Evolutionary conservation across 805 yeast genomes (phyloP).

Genomic region (Scheffersomyces amazonensis): DNA sequence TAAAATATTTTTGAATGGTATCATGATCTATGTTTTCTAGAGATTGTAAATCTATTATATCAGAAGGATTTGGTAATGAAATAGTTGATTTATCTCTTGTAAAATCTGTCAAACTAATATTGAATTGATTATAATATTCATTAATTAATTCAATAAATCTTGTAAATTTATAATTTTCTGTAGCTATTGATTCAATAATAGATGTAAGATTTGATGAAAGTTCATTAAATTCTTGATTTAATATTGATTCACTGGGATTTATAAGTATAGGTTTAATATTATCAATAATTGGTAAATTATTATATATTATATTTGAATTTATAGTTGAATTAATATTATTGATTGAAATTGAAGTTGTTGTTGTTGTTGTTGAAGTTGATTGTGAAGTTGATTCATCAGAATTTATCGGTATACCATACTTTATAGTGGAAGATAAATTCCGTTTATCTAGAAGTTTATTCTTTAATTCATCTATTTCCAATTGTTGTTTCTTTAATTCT

Average conservation of each 20-base stretch:
- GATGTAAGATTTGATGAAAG: constrained; percentile 15
- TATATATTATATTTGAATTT: constrained; percentile 23
- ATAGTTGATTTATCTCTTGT: constrained; percentile 8
- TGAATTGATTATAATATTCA: constrained; percentile 23
- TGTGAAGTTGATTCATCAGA: constrained; percentile 1
- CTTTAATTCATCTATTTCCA: constrained; percentile 31
- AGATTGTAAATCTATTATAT: constrained; percentile 22
- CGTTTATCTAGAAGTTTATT: constrained; percentile 32
- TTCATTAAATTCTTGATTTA: constrained; percentile 6
- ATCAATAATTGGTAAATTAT: constrained; percentile 31
- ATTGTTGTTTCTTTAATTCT: constrained; percentile 29
- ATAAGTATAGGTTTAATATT: constrained; percentile 8
- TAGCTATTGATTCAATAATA: constrained; percentile 31
- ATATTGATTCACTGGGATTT: neutral
- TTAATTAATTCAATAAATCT: constrained; percentile 26
- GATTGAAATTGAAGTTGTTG: neutral
- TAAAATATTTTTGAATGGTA: constrained; percentile 14
- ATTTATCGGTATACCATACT: constrained; percentile 22
- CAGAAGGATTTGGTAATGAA: constrained; percentile 29
- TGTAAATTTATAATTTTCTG: constrained; percentile 36
- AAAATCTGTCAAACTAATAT: constrained; percentile 1
- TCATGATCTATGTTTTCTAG: constrained; percentile 11
- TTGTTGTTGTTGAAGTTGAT: constrained; percentile 2
- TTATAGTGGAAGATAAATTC: constrained; percentile 23
- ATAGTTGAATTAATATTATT: neutral